Evolutionary conservation across 2,329 filamentous ascomycete genomes (phyloP).

Genomic region (Colletotrichum paranaense): DNA sequence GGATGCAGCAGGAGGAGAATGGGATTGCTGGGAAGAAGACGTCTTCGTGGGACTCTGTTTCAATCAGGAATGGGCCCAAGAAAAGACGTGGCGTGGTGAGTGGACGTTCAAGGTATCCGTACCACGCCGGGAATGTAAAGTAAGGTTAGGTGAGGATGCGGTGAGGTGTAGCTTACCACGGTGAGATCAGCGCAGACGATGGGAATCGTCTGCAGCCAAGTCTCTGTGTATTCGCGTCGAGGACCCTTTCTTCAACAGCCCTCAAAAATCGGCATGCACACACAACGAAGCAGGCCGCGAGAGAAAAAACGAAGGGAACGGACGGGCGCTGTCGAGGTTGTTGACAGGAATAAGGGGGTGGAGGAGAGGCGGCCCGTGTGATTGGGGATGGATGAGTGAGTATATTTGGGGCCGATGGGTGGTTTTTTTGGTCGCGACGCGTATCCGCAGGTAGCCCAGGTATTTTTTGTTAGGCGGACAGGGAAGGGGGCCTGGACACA

Average conservation of each 20-base stretch:
- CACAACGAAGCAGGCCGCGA: slow-evolving; percentile 24
- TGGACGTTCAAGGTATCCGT: background rate
- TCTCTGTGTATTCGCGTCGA: slow-evolving; percentile 53
- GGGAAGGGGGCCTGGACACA: background rate
- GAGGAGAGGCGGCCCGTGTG: slow-evolving; percentile 33
- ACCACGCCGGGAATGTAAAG: slow-evolving; percentile 4
- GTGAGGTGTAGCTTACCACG: slow-evolving; percentile 53
- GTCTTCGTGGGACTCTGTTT: slow-evolving; percentile 60
- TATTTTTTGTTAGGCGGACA: slow-evolving; percentile 22
- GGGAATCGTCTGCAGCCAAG: slow-evolving; percentile 69
- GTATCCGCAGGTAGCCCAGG: background rate
- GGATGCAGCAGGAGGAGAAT: slow-evolving; percentile 68
- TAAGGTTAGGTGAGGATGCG: slow-evolving; percentile 15
- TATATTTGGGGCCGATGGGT: slow-evolving; percentile 26
- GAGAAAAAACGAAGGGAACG: slow-evolving; percentile 8
- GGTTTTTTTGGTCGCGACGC: slow-evolving; percentile 28
- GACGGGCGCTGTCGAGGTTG: slow-evolving; percentile 30
- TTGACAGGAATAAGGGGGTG: slow-evolving; percentile 36
- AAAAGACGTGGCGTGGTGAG: slow-evolving; percentile 29
- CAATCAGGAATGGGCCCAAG: slow-evolving; percentile 13
- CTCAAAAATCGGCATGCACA: slow-evolving; percentile 19
- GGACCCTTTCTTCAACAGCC: slow-evolving; percentile 34
- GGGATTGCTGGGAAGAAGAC: slow-evolving; percentile 63
- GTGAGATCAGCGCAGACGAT: slow-evolving; percentile 73
- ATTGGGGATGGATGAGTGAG: slow-evolving; percentile 28